phyloP scores from a whole-genome alignment of 78 protist genomes.

The Pelomyxa schiedti region DNA sequence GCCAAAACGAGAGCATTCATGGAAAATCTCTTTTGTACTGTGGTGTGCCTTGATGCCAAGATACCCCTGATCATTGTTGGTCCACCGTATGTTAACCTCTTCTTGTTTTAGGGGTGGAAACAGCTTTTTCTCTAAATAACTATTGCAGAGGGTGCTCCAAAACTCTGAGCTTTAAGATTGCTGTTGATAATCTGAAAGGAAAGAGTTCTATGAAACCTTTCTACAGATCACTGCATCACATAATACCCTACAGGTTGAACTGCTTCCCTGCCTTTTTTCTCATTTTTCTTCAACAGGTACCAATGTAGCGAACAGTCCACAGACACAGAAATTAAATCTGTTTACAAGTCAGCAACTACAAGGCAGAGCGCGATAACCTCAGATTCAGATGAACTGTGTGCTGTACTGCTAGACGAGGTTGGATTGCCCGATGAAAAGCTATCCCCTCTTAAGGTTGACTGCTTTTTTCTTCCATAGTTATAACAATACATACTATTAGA shows the following conservation, averaged over 20 bases:
- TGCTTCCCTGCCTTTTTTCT: neutral
- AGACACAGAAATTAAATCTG: conserved; percentile 30
- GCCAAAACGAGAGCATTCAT: neutral
- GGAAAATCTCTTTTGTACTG: neutral
- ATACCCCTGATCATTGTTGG: conserved; percentile 8
- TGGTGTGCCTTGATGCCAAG: neutral
- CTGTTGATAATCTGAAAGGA: conserved; percentile 31
- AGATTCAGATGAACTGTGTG: conserved; percentile 16
- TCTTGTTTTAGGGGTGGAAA: no score
- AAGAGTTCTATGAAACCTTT: neutral
- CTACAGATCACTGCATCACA: no score
- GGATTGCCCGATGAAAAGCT: neutral
- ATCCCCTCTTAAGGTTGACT: no score
- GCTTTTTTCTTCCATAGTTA: no score
- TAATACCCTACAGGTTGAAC: neutral
- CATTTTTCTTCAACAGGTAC: conserved; percentile 11
- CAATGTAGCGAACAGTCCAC: conserved; percentile 30
- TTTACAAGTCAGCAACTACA: conserved; percentile 12
- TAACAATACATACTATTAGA: neutral
- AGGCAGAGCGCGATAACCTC: conserved; percentile 5
- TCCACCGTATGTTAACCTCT: no score
- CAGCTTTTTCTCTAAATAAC: neutral
- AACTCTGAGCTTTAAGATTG: neutral
- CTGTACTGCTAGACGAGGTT: conserved; percentile 10
- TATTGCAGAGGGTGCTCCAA: neutral